These are phyloP conservation scores for Ustilago tritici DNA, from an alignment of 1,284 basidiomycete species.

Conservation along the genomic window DNA sequence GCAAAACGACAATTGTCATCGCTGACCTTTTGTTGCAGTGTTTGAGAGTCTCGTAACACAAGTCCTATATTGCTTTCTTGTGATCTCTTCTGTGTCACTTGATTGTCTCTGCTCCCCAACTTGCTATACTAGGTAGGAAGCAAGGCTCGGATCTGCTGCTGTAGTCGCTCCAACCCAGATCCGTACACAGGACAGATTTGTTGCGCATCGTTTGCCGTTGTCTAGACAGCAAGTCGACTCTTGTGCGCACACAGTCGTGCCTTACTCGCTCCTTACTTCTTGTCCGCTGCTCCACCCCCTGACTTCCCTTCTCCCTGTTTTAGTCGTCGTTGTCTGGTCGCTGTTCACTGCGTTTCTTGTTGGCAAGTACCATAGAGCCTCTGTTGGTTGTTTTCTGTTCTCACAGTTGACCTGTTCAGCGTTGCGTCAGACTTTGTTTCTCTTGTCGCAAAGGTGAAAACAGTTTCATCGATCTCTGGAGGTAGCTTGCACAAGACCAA, in stretches of 20 bases:
- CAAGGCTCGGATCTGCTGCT: neutral
- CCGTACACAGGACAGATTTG: neutral
- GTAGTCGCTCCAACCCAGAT: neutral
- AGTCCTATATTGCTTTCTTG: conserved; percentile 1
- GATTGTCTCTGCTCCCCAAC: neutral
- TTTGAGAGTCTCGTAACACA: conserved; percentile 20
- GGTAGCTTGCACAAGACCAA: neutral
- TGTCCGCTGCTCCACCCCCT: neutral
- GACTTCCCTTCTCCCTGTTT: neutral
- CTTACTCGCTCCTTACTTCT: neutral
- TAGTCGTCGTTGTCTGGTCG: neutral
- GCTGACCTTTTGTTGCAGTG: conserved; percentile 8
- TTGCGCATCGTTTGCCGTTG: neutral
- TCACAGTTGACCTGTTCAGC: neutral
- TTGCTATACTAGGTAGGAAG: neutral
- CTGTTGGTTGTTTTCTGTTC: neutral
- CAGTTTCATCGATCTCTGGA: neutral
- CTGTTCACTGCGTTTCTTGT: neutral
- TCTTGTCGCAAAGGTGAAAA: neutral
- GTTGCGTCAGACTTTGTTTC: neutral
- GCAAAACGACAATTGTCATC: conserved; percentile 4
- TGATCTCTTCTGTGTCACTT: conserved; percentile 14
- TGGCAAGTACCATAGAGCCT: neutral
- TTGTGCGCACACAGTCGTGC: neutral
- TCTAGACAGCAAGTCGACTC: neutral